A percentile compares a stretch with the other conserved stretches of the same genome.
These are phyloP conservation scores for Infundibulicybe gibba DNA, from an alignment of 768 basidiomycete genomes.

Conservation along the genomic window DNA sequence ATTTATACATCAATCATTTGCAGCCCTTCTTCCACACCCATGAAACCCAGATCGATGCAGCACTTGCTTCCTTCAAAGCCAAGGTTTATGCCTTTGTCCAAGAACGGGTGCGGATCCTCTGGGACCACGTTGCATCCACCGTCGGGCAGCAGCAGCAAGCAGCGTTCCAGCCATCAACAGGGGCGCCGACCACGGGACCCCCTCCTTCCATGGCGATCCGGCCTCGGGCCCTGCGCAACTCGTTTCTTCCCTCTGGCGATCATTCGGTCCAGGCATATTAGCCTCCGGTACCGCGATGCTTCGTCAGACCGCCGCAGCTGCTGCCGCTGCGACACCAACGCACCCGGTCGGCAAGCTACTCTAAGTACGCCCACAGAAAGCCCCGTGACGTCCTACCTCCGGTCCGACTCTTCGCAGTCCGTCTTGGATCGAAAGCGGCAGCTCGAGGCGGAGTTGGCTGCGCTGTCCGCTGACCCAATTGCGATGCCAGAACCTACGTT, in stretches of 20 bases:
- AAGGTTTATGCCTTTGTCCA: constrained; percentile 63
- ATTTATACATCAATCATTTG: constrained; percentile 77
- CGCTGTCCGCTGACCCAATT: constrained; percentile 26
- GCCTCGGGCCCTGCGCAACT: constrained; percentile 65
- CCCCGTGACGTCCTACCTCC: constrained; percentile 11
- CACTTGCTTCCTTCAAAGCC: constrained; percentile 62
- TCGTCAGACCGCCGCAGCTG: constrained; percentile 42
- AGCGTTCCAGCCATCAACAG: constrained; percentile 12
- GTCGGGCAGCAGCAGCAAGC: constrained; percentile 36
- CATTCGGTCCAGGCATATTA: constrained; percentile 71
- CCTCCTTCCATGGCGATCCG: constrained; percentile 49
- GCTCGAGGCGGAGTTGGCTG: constrained; percentile 57
- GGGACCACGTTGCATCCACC: constrained; percentile 58
- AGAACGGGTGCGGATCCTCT: constrained; percentile 55
- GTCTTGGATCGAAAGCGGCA: constrained; percentile 43
- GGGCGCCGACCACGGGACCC: constrained; percentile 22
- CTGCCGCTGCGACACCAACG: constrained; percentile 25
- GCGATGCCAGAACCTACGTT: constrained; percentile 28
- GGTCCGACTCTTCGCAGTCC: constrained; percentile 23
- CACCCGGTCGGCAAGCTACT: constrained; percentile 20
- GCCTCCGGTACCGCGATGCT: constrained; percentile 66
- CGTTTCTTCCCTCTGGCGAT: constrained; percentile 66
- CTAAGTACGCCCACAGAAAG: constrained; percentile 7
- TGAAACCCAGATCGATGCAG: constrained; percentile 81
- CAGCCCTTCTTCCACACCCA: constrained; percentile 81